phyloP scores from a whole-genome alignment of 2,329 filamentous ascomycete species.

The Capronia coronata region DNA sequence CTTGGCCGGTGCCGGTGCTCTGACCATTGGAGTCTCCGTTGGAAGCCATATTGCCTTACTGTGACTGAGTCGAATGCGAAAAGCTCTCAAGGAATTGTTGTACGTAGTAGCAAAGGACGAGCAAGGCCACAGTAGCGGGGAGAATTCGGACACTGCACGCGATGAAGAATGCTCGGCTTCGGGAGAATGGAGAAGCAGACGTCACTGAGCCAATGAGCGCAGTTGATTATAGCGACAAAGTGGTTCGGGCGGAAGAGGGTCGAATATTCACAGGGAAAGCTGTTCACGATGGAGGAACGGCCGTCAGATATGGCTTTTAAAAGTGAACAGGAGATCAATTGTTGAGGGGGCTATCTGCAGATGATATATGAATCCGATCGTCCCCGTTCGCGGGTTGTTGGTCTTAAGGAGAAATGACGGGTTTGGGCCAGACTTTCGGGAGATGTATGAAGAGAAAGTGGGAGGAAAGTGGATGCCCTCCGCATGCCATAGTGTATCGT shows the following conservation, averaged over 20 bases:
- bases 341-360: constrained; percentile 5
- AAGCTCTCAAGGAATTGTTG: not conserved
- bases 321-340: not conserved
- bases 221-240: not conserved
- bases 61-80: not conserved
- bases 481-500: constrained; percentile 6
- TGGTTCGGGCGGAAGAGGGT: not conserved
- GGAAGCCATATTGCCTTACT: constrained; percentile 18
- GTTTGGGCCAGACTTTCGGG: constrained; percentile 1
- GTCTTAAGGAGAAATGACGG: no score
- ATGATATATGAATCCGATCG: constrained; percentile 4
- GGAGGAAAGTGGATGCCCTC: constrained; percentile 5
- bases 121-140: not conserved
- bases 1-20: constrained; percentile 52
- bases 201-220: not conserved
- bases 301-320: no score
- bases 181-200: constrained; percentile 14
- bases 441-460: constrained; percentile 1
- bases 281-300: no score
- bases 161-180: constrained; percentile 8
- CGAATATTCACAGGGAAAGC: no score
- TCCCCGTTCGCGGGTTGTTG: no score
- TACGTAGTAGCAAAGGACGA: not conserved
- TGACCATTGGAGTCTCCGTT: constrained; percentile 35
- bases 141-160: constrained; percentile 13